Conservation (phyloP, 257 asterid genomes). For the Vinca minor region DNA sequence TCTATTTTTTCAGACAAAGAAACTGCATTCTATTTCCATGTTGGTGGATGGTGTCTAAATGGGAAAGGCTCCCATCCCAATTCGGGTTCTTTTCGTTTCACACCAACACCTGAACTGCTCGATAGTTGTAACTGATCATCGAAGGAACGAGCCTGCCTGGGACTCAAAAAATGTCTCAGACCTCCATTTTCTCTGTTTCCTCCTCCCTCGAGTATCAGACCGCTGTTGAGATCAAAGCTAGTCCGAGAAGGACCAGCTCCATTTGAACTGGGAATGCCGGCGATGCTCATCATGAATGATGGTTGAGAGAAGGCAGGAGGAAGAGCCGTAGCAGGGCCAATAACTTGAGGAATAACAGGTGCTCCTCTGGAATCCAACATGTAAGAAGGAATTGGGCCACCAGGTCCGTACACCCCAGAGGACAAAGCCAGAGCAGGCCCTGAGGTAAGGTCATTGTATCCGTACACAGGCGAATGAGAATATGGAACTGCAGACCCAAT, state of each 20-base stretch:
- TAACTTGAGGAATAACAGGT: slow-evolving; percentile 57
- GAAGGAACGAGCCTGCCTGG: slow-evolving; percentile 30
- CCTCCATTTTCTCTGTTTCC: slow-evolving; percentile 46
- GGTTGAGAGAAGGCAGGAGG: slow-evolving; percentile 46
- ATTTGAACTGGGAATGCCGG: slow-evolving; percentile 29
- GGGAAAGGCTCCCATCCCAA: slow-evolving; percentile 52
- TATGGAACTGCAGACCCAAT: slow-evolving; percentile 45
- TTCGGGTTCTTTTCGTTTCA: slow-evolving; percentile 70
- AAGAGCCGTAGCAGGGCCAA: slow-evolving; percentile 42
- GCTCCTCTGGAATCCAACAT: slow-evolving; percentile 75
- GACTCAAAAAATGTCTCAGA: slow-evolving; percentile 36
- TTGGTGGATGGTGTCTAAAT: slow-evolving; percentile 35
- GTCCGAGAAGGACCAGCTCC: slow-evolving; percentile 49
- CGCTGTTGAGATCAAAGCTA: slow-evolving; percentile 54
- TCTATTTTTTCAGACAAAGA: slow-evolving; percentile 12
- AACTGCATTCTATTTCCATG: slow-evolving; percentile 40
- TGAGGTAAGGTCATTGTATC: slow-evolving; percentile 39
- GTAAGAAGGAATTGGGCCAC: slow-evolving; percentile 46
- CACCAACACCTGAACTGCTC: slow-evolving; percentile 33
- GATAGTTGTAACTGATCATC: slow-evolving; percentile 43
- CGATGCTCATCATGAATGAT: slow-evolving; percentile 49
- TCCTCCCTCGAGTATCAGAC: slow-evolving; percentile 33
- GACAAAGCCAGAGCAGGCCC: slow-evolving; percentile 47
- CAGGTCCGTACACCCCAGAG: slow-evolving; percentile 43
- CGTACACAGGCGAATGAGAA: slow-evolving; percentile 38